Conservation (phyloP, 2,329 filamentous ascomycete species). For the Tolypocladium paradoxum region DNA sequence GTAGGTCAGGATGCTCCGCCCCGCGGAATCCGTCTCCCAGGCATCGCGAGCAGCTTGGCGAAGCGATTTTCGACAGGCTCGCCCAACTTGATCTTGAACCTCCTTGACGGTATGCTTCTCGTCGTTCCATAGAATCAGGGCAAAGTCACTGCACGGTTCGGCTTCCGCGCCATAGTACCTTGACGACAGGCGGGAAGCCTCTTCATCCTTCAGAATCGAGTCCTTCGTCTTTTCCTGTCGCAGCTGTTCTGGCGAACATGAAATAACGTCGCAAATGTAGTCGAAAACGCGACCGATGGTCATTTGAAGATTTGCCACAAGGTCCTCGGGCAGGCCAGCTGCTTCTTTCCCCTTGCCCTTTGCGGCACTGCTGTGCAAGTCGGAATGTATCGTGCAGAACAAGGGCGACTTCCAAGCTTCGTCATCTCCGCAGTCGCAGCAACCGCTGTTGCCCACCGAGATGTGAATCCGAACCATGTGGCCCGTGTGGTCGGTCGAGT, state of each 20-base stretch:
- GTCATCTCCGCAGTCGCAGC: slow-evolving; percentile 92
- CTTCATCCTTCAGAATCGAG: slow-evolving; percentile 73
- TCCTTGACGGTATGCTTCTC: slow-evolving; percentile 96
- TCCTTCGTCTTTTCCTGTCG: slow-evolving; percentile 74
- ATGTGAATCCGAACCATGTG: slow-evolving; percentile 86
- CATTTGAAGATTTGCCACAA: slow-evolving; percentile 68
- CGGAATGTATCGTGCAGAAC: slow-evolving; percentile 87
- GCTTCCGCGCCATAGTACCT: slow-evolving; percentile 54
- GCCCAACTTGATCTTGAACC: slow-evolving; percentile 78
- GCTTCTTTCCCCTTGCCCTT: slow-evolving; percentile 53
- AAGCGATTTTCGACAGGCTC: slow-evolving; percentile 68
- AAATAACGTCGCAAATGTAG: slow-evolving; percentile 96
- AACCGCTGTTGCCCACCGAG: slow-evolving; percentile 84
- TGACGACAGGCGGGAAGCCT: slow-evolving; percentile 62
- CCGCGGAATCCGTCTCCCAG: slow-evolving; percentile 80
- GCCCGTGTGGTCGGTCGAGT: slow-evolving; percentile 86
- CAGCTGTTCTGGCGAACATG: slow-evolving; percentile 92
- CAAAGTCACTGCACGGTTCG: slow-evolving; percentile 51
- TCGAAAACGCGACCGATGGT: slow-evolving; percentile 80
- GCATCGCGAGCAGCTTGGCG: slow-evolving; percentile 64
- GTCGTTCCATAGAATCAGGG: slow-evolving; percentile 90
- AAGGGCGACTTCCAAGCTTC: slow-evolving; percentile 88
- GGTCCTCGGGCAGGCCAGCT: slow-evolving; percentile 57
- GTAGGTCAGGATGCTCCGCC: slow-evolving; percentile 75
- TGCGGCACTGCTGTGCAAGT: slow-evolving; percentile 33